Conservation (phyloP, 768 basidiomycete species). For the Lactifluus echinatus region DNA sequence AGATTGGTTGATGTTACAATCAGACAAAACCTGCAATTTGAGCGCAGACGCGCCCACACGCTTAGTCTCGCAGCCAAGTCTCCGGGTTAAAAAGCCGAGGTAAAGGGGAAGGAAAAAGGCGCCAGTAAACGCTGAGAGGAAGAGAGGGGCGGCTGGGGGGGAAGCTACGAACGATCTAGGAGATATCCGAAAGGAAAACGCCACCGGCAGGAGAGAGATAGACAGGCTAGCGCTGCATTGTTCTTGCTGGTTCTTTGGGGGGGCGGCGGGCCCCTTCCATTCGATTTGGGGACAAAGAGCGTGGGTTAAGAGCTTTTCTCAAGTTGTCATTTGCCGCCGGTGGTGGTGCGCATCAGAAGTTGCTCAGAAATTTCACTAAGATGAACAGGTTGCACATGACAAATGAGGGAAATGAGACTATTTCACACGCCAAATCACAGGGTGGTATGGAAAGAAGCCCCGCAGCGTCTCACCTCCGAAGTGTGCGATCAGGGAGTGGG, state of each 20-base stretch:
- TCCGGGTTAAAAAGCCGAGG: conserved; percentile 13
- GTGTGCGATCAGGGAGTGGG: background rate
- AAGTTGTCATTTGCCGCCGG: conserved; percentile 7
- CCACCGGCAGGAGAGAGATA: background rate
- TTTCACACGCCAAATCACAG: conserved; percentile 13
- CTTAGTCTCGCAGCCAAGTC: conserved; percentile 10
- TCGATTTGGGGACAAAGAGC: conserved; percentile 20
- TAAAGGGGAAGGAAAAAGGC: no score
- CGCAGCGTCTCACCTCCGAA: background rate
- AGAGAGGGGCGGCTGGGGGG: no score
- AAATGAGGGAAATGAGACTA: background rate
- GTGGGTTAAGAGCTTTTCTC: conserved; percentile 16
- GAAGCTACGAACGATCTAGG: background rate
- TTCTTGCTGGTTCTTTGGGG: background rate
- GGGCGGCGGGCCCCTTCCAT: conserved; percentile 14
- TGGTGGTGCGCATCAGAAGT: conserved; percentile 12
- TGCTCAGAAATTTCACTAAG: background rate
- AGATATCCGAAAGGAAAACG: conserved; percentile 1
- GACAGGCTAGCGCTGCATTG: background rate
- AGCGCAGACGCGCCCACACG: background rate
- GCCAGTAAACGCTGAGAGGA: background rate
- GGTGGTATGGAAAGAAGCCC: conserved; percentile 1
- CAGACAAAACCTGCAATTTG: no score
- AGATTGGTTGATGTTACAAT: no score
- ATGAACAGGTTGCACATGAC: conserved; percentile 11